Evolutionary conservation across 345 rosid genomes (phyloP).

Genomic region (Heritiera littoralis): DNA sequence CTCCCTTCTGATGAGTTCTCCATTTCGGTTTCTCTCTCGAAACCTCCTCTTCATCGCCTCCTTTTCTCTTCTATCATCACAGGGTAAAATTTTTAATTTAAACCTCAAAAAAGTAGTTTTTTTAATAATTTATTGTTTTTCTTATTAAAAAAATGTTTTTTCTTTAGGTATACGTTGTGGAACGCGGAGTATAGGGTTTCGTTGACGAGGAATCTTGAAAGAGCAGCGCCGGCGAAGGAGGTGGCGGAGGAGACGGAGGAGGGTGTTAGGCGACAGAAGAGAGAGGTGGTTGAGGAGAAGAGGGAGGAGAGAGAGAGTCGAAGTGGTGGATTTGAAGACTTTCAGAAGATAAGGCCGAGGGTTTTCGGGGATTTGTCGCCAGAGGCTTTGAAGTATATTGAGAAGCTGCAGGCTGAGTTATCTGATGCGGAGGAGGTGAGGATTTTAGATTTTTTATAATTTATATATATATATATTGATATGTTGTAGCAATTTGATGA

Average conservation of each 20-base stretch:
- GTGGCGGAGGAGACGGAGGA: slow-evolving; percentile 30
- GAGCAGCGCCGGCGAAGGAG: slow-evolving; percentile 33
- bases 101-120: neutral
- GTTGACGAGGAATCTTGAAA: slow-evolving; percentile 68
- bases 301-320: slow-evolving; percentile 32
- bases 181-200: slow-evolving; percentile 88
- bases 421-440: slow-evolving; percentile 56
- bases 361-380: slow-evolving; percentile 69
- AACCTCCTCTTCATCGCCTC: slow-evolving; percentile 65
- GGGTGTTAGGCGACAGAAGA: slow-evolving; percentile 11
- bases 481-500: neutral
- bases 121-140: slow-evolving; percentile 8
- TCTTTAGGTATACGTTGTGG: slow-evolving; percentile 82
- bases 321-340: slow-evolving; percentile 38
- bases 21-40: slow-evolving; percentile 57
- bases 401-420: slow-evolving; percentile 67
- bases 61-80: slow-evolving; percentile 80
- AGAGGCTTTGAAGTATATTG: slow-evolving; percentile 67
- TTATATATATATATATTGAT: too few species aligned
- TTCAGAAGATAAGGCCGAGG: slow-evolving; percentile 54
- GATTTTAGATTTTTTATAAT: neutral
- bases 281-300: slow-evolving; percentile 35
- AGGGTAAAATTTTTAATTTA: slow-evolving; percentile 49
- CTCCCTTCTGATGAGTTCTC: slow-evolving; percentile 85
- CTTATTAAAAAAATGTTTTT: neutral